Base-by-base conservation (phyloP, 192 early-diverging fungal species). In the Podila minutissima region DNA sequence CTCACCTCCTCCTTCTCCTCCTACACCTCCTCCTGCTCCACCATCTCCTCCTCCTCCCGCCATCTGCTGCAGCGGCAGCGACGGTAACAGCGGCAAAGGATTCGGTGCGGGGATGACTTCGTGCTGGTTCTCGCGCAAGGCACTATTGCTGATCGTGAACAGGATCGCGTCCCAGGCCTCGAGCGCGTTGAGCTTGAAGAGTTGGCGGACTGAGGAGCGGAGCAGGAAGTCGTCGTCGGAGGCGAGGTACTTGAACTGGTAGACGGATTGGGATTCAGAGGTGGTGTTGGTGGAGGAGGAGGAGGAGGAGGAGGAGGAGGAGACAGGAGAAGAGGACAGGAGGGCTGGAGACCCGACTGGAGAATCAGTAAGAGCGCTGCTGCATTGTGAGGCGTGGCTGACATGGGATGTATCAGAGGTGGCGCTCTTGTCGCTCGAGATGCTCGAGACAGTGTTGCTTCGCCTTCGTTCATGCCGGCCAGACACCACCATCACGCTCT, bases 151-250 rank as follows among this genome's bases (percentile, higher is more conserved):
- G 26, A 93, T 87, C 2, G 88, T 89, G 53, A 93, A 93, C 62
- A 93, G 69, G 12, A 92, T 87, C 3, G 92, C 88, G 58, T 93
- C 92, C 38, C 72, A 74, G 4, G 79, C 62, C 62, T 93, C 92
- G 38, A 93, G 77, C 2, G 92, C 92, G 79, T 92, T 87, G 22
- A 67, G 61, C 63, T 89, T 91, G 67, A 93, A 93, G 49, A 83
- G 85, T 19, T 90, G 83, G 57, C 92, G 82, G 22, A 91, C 79
- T 0, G 76, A 26, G 3, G 92, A 76, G 24, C 92, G 85, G 82
- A 93, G 87, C 6, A 93, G 72, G 38, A 91, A 93, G 67, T 93
- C 92, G 78, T 93, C 92, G 75, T 93, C 92, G 10, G 89, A 86
- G 6, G 84, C 89, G n/a, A 85, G 61, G 64, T 86, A 91, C 48